Evolutionary conservation across 2,329 filamentous ascomycete species (phyloP).

Genomic region (Alternaria triticina): DNA sequence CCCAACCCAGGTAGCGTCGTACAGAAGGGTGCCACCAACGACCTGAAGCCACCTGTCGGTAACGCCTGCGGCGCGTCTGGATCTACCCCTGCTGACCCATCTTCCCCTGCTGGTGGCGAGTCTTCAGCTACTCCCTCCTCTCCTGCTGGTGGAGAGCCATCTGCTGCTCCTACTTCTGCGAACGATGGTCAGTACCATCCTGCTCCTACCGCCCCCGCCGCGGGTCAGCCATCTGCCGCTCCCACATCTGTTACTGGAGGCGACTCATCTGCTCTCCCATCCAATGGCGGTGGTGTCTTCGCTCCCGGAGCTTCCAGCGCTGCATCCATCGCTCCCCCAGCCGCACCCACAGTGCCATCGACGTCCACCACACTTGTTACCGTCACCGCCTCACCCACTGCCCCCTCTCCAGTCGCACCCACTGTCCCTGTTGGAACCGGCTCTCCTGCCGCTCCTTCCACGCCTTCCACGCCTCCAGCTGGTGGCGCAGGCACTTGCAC

Average conservation of each 20-base stretch:
- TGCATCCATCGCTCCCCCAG: conserved; percentile 14
- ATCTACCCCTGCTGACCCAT: conserved; percentile 19
- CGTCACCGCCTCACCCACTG: conserved; percentile 26
- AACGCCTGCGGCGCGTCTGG: no score
- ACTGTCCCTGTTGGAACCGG: conserved; percentile 19
- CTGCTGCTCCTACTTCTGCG: conserved; percentile 15
- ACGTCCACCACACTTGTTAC: conserved; percentile 41
- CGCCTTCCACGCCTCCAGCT: conserved; percentile 15
- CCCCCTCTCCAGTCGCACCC: conserved; percentile 21
- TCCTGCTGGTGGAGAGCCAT: conserved; percentile 19
- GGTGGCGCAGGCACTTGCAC: conserved; percentile 31
- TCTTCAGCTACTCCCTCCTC: conserved; percentile 15
- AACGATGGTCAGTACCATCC: conserved; percentile 10
- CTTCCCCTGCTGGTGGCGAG: conserved; percentile 10
- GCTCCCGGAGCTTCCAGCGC: conserved; percentile 33
- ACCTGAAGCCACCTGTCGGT: no score
- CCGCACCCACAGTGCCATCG: conserved; percentile 18
- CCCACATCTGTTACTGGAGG: conserved; percentile 2
- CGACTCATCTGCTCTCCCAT: conserved; percentile 17
- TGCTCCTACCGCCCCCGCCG: neutral
- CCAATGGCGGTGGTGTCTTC: conserved; percentile 39
- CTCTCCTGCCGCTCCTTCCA: conserved; percentile 15
- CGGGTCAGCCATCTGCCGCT: conserved; percentile 5
- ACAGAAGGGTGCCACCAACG: conserved; percentile 35
- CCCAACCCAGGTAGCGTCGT: conserved; percentile 76